Evolutionary conservation across 768 basidiomycete species (phyloP), one percentile per base, ranked within the genome.

Genomic region (Lactarius evosmus): DNA sequence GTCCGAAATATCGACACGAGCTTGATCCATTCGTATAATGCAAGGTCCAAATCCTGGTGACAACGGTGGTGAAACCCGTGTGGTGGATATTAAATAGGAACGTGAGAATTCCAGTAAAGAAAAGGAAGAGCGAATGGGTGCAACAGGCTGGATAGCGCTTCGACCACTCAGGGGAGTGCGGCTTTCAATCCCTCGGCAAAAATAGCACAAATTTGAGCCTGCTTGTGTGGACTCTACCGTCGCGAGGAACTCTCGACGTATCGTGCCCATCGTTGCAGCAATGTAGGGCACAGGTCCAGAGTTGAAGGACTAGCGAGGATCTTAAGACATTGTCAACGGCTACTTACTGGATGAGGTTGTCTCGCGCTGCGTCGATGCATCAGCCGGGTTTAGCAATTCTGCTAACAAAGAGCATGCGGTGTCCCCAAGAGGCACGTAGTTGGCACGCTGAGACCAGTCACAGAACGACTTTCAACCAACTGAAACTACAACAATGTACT

Each of bases 211-310:
- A 40, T 40, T 1, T 30, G 55, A 14, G 38, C 55, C n/a, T 34
- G 55, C 14, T 56, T 40, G 38, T 36, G 36, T 27, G 33, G 55
- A 56, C 55, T 56, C 1, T 7, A 19, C 36, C 55, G 34, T 14
- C 34, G 4, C 5, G 22, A 34, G 25, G 55, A 38, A 4, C 25
- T 17, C 12, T 4, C 25, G 55, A 56, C 7, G 11, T 56, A 56
- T 40, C 34, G 55, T 12, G 55, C 55, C 55, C 55, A 56, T 27
- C 38, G 55, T 14, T 56, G 33, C 34, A 56, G n/a, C 55, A 40
- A 19, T 12, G 38, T 56, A 9, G 55, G 34, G 11, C 36, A 16
- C 3, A 56, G 36, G 14, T n/a, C n/a, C n/a, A n/a, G n/a, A n/a
- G n/a, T n/a, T n/a, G n/a, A n/a, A n/a, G n/a, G n/a, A n/a, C n/a